phyloP scores from a whole-genome alignment of 176 grass and related monocot species.

The Leersia perrieri region DNA sequence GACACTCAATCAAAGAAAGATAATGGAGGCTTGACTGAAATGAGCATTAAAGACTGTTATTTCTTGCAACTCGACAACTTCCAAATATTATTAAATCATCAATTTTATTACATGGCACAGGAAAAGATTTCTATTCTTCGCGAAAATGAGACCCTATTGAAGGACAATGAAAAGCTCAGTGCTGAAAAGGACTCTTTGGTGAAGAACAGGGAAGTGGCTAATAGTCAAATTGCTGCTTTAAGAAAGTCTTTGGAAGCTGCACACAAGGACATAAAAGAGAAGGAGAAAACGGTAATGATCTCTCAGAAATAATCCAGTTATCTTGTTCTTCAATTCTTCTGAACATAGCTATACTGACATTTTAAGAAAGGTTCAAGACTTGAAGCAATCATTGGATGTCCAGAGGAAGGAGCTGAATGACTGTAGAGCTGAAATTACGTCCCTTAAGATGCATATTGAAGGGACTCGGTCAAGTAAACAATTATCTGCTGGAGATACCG shows the following conservation, averaged over 20 bases:
- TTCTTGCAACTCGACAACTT: conserved; percentile 5
- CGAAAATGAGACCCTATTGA: conserved; percentile 73
- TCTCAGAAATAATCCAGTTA: conserved; percentile 25
- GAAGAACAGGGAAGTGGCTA: conserved; percentile 64
- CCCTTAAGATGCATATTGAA: conserved; percentile 98
- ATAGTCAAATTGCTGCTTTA: conserved; percentile 58
- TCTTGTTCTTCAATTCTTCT: conserved; percentile 22
- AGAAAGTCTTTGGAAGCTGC: conserved; percentile 75
- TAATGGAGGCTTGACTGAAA: too few relatives aligned
- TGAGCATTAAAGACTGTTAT: background rate
- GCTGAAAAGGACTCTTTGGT: conserved; percentile 64
- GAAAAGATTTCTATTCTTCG: conserved; percentile 86
- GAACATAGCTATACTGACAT: conserved; percentile 39
- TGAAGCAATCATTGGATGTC: conserved; percentile 75
- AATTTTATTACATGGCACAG: conserved; percentile 35
- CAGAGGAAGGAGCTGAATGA: conserved; percentile 89
- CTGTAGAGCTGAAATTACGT: conserved; percentile 90
- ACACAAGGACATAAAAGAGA: conserved; percentile 87
- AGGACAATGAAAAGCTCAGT: conserved; percentile 71
- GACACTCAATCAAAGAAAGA: background rate
- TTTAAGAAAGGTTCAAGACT: conserved; percentile 74
- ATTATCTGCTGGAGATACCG: conserved; percentile 38
- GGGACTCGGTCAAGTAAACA: conserved; percentile 61
- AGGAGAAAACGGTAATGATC: conserved; percentile 69
- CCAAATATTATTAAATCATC: background rate